Conservation (phyloP, 371 early-diverging fungal genomes). For the Zopfochytrium polystomum region DNA sequence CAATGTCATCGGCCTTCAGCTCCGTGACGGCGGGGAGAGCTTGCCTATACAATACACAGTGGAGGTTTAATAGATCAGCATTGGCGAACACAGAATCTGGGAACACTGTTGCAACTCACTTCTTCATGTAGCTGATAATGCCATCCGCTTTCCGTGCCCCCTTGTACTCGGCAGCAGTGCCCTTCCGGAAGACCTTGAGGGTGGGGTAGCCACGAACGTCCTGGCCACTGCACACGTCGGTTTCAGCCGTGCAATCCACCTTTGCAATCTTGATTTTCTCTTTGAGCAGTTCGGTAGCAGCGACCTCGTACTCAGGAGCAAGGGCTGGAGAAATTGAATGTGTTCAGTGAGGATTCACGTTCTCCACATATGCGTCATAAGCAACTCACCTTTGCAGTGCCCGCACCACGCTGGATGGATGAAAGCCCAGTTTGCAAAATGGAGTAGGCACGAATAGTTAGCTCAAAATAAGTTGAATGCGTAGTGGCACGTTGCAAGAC, state of each 20-base stretch:
- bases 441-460: background rate
- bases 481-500: background rate
- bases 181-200: too few species aligned
- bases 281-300: too few species aligned
- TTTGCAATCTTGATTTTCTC: conserved; percentile 82
- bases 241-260: conserved; percentile 92
- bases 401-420: too few species aligned
- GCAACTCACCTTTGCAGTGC: too few species aligned
- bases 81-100: conserved; percentile 7
- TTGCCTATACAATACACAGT: conserved; percentile 4
- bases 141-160: too few species aligned
- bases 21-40: conserved; percentile 68
- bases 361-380: background rate
- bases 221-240: conserved; percentile 73
- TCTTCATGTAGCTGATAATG: too few species aligned
- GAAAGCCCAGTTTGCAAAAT: background rate
- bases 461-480: background rate
- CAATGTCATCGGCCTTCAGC: conserved; percentile 63
- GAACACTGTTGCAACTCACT: conserved; percentile 62
- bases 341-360: background rate
- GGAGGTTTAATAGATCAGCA: conserved; percentile 4
- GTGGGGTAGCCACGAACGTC: conserved; percentile 90
- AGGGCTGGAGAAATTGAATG: conserved; percentile 33
- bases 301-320: too few species aligned
- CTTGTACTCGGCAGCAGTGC: too few species aligned